Base-by-base conservation (phyloP, 2,329 filamentous ascomycete genomes). In the Chaetomiaceae sp. region DNA sequence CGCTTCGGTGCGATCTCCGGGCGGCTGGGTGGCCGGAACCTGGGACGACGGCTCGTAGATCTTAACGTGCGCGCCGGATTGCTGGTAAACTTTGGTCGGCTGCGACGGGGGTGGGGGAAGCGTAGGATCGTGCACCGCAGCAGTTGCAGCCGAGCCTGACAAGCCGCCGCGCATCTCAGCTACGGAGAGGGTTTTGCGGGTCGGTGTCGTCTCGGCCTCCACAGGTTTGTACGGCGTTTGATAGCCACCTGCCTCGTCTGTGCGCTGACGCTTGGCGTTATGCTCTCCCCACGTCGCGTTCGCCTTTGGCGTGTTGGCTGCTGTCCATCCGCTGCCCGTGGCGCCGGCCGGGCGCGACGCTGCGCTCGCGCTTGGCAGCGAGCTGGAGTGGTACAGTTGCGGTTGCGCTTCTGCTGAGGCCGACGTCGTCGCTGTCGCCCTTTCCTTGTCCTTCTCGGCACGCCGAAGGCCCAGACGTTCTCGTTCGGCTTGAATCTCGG, bases 401-500 rank as follows among this genome's bases (percentile, higher is more conserved):
- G 35, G 38, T 9, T 43, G 45, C 22, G 22, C 6, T n/a, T n/a
- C 22, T 5, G 22, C 22, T 6, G 22, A 5, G 9, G 22, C 22
- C 6, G 22, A 5, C 5, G 22, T 9, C 5, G 22, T 9, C 22
- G 53, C 14, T 5, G 46, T 34, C 14, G 41, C 40, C 18, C 35
- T 40, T 1, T 45, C 55, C 39, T 24, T 50, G 37, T 45, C 57
- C 37, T 45, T 57, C 47, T 54, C 58, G 14, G 42, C 45, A 30
- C 58, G 54, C 45, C 59, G 60, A 22, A 70, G 56, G 11, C 68
- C 67, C 42, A 64, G 60, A 9, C 70, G 69, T n/a, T 68, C 63
- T 8, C 58, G 60, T 48, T 71, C 68, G 0, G 67, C 65, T 2
- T 70, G 64, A 14, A 77, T 71, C 48, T 74, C 71, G 0, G 64